Base-by-base conservation (phyloP, 768 basidiomycete genomes). In the Xerocomus brunneocitrinus region DNA sequence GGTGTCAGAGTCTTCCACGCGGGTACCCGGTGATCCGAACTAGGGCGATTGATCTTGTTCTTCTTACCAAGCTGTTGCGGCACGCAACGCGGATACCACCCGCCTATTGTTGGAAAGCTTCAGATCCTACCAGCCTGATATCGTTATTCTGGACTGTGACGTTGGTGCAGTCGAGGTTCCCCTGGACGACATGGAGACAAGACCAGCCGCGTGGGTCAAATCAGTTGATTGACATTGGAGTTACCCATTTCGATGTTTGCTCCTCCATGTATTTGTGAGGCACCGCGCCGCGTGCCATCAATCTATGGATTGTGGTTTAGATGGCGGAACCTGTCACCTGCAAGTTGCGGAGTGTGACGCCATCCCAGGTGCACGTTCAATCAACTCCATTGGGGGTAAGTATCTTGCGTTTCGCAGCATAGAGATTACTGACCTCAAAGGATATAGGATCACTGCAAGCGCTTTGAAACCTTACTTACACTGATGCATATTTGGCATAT, bases 221-320 rank as follows among this genome's bases (percentile, higher is more conserved):
- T 74, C 38, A 90, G 60, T 67, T 94, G 91, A 61, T 78, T 72
- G 2, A 79, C 73, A 58, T 87, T 91, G 22, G 75, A 61, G 7
- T 90, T 91, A 3, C 91, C 91, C 77, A 94, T 84, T 69, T 92
- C 90, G 50, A 93, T 88, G 60, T 90, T 91, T 25, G 79, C 90
- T 0, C 85, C 87, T 6, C 88, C 88, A 19, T 47, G 56, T 0
- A 75, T 78, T 2, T 82, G 78, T 36, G 75, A 58, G 5, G 74
- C 80, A 27, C 78, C 79, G 19, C 68, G 69, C 51, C 90, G 80
- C 4, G 82, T 82, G 10, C 91, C 90, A 61, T 92, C 80, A 56
- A 93, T 81, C 89, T 91, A 57, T 19, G 9, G 7, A 5, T 27
- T 5, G 19, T n/a, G 30, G 14, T 24, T 47, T 48, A 47, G 51